Base-by-base conservation (phyloP, 768 basidiomycete species). In the Serendipita sp. region DNA sequence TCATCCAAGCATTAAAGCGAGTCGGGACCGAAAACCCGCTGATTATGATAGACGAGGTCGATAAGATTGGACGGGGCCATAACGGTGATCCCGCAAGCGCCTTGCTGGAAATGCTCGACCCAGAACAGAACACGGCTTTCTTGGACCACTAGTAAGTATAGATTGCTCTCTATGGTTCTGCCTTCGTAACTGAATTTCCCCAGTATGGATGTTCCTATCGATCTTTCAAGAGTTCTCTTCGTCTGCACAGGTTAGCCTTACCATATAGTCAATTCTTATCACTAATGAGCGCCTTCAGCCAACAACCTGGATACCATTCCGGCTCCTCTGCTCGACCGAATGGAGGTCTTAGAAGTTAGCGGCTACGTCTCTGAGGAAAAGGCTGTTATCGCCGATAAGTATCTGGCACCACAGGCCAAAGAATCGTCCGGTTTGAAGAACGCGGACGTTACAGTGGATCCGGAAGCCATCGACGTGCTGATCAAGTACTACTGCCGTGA, bases 401-500 rank as follows among this genome's bases (percentile, higher is more conserved):
- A 92, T 70, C 82, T 98, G 2, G 88, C 83, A 3, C 95, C 95
- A 33, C 92, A 96, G 72, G 95, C 94, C 3, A 93, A 85, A 76
- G 90, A 92, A 66, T 83, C 90, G 2, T 85, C 86, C 24, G 95
- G 95, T 11, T 77, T 99, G 28, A 86, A 86, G 70, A 79, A 82
- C 17, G 90, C 88, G 1, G 88, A 96, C 70, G 88, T 99, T 2
- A 72, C 79, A 61, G 75, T 99, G 16, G 85, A 90, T 20, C 78
- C 81, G 3, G 77, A 81, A 9, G 82, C 93, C 0, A 84, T 98
- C 48, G 90, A 94, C 67, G 75, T 82, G 11, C 78, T 99, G 61
- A 98, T 99, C 75, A 88, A 94, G 71, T 97, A 93, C 72, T 98
- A 98, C 73, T 94, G 91, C 71, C 81, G 96, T 24, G 96, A 99